Base-by-base conservation (phyloP, 2,329 filamentous ascomycete genomes). In the Aspergillus brunneoviolaceus region DNA sequence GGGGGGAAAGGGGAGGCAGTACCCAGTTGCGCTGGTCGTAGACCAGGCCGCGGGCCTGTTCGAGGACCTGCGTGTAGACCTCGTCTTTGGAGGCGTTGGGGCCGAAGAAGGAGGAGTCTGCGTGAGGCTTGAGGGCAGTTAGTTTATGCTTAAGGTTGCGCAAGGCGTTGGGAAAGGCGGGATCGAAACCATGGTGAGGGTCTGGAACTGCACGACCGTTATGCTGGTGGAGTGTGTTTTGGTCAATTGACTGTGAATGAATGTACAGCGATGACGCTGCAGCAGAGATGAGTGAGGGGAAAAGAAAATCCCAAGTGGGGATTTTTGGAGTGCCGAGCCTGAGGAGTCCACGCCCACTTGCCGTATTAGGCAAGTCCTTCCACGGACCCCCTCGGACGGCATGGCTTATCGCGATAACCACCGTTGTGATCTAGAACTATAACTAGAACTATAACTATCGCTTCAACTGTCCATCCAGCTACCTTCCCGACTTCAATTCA, bases 11-110 rank as follows among this genome's bases (percentile, higher is more conserved):
- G 29, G 19, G 23, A 16, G 25, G 19, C 25, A 19, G 23, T 27
- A 80, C 79, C 80, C 80, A 82, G 66, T 81, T 81, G 23, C 79
- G 73, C 60, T 80, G 77, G 9, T 72, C 78, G 23, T 70, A 67
- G 4, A 79, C 63, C 12, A 82, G 69, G 11, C 74, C 76, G 52
- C 67, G 64, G 10, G 78, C 65, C 58, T 79, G 74, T 16, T 72
- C 63, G 23, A 79, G 65, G 16, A 81, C 66, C 58, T 80, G 76
- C 2, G 68, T 64, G 65, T 80, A 82, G 35, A 79, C 70, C 45
- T 79, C 73, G 47, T 68, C 66, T 68, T 81, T 81, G 57, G 74
- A 74, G 49, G 68, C 70, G 52, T 57, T 27, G 69, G 62, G 47
- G 35, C 60, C 61, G 67, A 81, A 82, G 63, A 75, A 74, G n/a